Percentiles rank a stretch among this genome's conserved stretches.
phyloP scores from a whole-genome alignment of 495 filamentous ascomycete genomes.

The Penicillium coffeae region DNA sequence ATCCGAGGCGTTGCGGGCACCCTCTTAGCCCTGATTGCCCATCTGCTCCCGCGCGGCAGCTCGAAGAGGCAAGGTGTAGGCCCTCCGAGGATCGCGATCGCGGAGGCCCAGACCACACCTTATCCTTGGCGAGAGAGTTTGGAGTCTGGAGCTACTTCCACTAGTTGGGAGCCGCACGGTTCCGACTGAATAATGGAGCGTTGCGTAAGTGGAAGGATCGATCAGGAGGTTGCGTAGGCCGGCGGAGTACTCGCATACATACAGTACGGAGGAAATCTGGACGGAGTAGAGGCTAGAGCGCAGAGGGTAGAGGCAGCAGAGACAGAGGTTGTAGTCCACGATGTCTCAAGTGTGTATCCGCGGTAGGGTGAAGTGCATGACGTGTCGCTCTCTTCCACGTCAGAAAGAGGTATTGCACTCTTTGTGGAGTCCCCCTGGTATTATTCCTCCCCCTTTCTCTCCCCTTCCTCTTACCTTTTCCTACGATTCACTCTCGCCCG shows the following conservation, averaged over 20 bases:
- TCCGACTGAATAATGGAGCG: constrained; percentile 5
- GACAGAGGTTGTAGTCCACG: too few species aligned
- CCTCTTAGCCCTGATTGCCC: too few species aligned
- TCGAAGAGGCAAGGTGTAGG: neutral
- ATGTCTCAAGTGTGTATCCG: too few species aligned
- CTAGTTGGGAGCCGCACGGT: constrained; percentile 18
- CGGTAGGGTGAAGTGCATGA: too few species aligned
- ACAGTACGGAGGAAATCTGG: neutral
- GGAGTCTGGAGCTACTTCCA: neutral
- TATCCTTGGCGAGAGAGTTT: constrained; percentile 15
- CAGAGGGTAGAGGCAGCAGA: too few species aligned
- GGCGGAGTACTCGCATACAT: too few species aligned
- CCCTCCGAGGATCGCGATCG: neutral
- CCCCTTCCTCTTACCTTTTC: constrained; percentile 1
- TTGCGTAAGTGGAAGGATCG: neutral
- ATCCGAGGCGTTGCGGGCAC: too few species aligned
- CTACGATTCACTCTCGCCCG: too few species aligned
- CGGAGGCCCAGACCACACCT: constrained; percentile 22
- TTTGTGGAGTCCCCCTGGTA: constrained; percentile 1
- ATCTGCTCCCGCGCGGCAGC: neutral
- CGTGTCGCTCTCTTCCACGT: constrained; percentile 24
- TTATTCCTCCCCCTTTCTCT: constrained; percentile 2
- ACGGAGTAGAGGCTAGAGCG: too few species aligned
- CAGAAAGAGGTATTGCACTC: constrained; percentile 11
- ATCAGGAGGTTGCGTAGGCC: too few species aligned